Conservation (phyloP, 139 green algal genomes). For the Volvox africanus region DNA sequence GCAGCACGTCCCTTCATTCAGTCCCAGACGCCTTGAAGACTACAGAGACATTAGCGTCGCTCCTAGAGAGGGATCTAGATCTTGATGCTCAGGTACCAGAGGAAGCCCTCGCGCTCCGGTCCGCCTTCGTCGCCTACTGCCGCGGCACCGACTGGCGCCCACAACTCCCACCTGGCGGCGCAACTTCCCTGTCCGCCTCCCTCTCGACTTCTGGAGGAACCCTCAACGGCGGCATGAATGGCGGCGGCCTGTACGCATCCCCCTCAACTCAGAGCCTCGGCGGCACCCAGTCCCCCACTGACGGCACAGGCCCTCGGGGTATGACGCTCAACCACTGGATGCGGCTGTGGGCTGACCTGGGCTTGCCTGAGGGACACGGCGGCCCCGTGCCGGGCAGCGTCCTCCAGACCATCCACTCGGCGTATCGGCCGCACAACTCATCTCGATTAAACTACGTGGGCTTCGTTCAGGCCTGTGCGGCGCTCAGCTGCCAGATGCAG, state of each 20-base stretch:
- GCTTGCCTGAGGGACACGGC: neutral
- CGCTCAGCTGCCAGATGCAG: slow-evolving; percentile 18
- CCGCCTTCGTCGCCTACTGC: slow-evolving; percentile 23
- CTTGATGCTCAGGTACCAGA: neutral
- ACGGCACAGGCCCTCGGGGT: neutral
- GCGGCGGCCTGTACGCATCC: neutral
- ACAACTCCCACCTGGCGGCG: neutral
- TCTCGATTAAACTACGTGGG: neutral
- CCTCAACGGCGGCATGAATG: neutral
- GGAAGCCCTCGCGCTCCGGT: neutral
- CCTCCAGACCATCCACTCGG: slow-evolving; percentile 9
- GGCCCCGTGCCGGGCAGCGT: slow-evolving; percentile 10
- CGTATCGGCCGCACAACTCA: slow-evolving; percentile 12
- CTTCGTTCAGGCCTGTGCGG: slow-evolving; percentile 21
- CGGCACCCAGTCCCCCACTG: neutral
- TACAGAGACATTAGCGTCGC: neutral
- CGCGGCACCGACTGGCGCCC: neutral
- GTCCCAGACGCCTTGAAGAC: neutral
- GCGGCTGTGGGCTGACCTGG: slow-evolving; percentile 22
- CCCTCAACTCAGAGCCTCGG: neutral
- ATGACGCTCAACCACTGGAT: slow-evolving; percentile 8
- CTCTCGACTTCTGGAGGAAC: neutral
- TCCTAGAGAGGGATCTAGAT: neutral
- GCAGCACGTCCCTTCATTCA: neutral
- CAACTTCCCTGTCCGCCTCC: neutral